These are phyloP conservation scores for Fusarium metavorans DNA, from an alignment of 2,329 filamentous ascomycete species.

Conservation along the genomic window DNA sequence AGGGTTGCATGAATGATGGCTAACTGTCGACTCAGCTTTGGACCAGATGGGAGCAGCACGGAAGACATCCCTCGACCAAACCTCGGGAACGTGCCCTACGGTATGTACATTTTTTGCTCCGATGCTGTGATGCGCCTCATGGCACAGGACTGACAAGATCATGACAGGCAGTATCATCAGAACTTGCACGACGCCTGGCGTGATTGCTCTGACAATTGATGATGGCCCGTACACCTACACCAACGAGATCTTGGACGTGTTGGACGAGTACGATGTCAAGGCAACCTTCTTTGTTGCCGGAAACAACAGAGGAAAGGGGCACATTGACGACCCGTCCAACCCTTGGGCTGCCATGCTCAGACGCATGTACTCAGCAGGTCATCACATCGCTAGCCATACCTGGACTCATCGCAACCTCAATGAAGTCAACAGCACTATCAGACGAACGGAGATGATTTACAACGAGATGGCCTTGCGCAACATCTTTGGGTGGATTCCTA, in stretches of 20 bases:
- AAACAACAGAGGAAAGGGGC: slow-evolving; percentile 55
- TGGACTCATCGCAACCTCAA: slow-evolving; percentile 61
- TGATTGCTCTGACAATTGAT: slow-evolving; percentile 60
- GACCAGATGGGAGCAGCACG: slow-evolving; percentile 49
- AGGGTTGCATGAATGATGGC: not conserved
- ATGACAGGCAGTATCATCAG: slow-evolving; percentile 50
- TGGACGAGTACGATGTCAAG: slow-evolving; percentile 47
- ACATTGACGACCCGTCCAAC: slow-evolving; percentile 53
- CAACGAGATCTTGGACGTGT: slow-evolving; percentile 53
- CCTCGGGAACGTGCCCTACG: slow-evolving; percentile 53
- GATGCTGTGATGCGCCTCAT: slow-evolving; percentile 19
- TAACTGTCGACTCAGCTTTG: slow-evolving; percentile 43
- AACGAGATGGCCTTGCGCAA: slow-evolving; percentile 59
- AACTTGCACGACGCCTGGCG: slow-evolving; percentile 49
- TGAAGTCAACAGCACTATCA: slow-evolving; percentile 48
- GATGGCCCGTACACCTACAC: slow-evolving; percentile 61
- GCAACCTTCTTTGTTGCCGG: slow-evolving; percentile 59
- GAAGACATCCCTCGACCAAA: slow-evolving; percentile 47
- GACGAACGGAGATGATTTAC: slow-evolving; percentile 55
- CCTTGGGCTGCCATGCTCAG: slow-evolving; percentile 53
- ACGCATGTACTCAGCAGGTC: slow-evolving; percentile 56
- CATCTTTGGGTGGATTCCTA: slow-evolving; percentile 56
- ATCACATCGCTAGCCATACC: slow-evolving; percentile 61
- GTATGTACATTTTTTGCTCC: slow-evolving; percentile 38
- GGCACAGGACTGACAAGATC: slow-evolving; percentile 30